Evolutionary conservation across 2,329 filamentous ascomycete genomes (phyloP).

Genomic region (Myriangium duriaei): DNA sequence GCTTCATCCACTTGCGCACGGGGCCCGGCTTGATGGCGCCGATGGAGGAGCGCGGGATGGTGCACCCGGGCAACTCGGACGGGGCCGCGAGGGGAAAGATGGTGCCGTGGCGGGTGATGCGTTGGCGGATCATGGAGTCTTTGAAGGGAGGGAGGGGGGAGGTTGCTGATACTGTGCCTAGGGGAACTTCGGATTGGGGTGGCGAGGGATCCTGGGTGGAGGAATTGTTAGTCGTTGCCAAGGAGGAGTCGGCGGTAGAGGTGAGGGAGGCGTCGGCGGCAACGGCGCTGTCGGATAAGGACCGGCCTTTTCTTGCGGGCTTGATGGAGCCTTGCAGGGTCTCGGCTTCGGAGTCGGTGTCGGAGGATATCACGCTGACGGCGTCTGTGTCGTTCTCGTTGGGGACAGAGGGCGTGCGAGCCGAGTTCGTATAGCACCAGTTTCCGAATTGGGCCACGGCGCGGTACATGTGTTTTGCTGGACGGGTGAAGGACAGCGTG

Average conservation of each 20-base stretch:
- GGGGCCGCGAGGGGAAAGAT: constrained; percentile 56
- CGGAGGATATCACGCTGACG: constrained; percentile 63
- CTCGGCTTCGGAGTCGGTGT: constrained; percentile 20
- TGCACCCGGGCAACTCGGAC: constrained; percentile 52
- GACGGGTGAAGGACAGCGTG: constrained; percentile 89
- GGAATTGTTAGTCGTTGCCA: constrained; percentile 8
- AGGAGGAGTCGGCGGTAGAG: constrained; percentile 7
- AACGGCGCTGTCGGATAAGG: constrained; percentile 8
- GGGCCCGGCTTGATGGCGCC: constrained; percentile 71
- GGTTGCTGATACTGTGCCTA: constrained; percentile 61
- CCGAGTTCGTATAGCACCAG: constrained; percentile 38
- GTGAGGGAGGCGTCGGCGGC: constrained; percentile 1
- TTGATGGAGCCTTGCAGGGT: constrained; percentile 5
- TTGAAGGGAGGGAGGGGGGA: constrained; percentile 70
- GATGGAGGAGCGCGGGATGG: constrained; percentile 51
- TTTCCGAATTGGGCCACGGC: constrained; percentile 86
- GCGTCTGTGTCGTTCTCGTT: constrained; percentile 66
- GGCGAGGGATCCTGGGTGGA: constrained; percentile 23
- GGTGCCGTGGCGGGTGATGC: constrained; percentile 65
- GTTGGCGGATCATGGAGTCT: constrained; percentile 83
- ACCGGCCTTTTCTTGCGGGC: constrained; percentile 8
- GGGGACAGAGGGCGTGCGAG: constrained; percentile 55
- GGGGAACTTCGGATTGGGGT: constrained; percentile 27
- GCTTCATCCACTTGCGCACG: constrained; percentile 69
- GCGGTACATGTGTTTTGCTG: constrained; percentile 91